A percentile compares a stretch with the other conserved stretches of the same genome.
Conservation (phyloP, 495 filamentous ascomycete species). For the Glonium stellatum region DNA sequence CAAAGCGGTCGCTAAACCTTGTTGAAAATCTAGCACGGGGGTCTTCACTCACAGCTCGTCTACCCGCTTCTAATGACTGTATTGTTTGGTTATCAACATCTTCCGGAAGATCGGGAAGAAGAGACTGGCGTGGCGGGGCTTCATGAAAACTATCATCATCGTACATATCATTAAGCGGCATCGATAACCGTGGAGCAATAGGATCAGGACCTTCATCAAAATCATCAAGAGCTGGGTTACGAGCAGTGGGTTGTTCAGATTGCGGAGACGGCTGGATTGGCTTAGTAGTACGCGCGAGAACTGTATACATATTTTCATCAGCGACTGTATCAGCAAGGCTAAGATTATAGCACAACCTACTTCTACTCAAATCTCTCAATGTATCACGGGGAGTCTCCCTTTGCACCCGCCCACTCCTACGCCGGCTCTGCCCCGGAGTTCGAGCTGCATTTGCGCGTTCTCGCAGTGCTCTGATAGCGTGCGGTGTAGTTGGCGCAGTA, state of each 20-base stretch:
- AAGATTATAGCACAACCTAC: neutral
- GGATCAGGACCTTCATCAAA: conserved; percentile 59
- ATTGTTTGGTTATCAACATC: conserved; percentile 51
- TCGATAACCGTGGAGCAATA: conserved; percentile 57
- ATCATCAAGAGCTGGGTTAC: conserved; percentile 42
- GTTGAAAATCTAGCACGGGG: conserved; percentile 40
- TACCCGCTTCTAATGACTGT: conserved; percentile 61
- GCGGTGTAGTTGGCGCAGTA: conserved; percentile 57
- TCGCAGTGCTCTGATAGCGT: conserved; percentile 65
- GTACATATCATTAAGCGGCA: conserved; percentile 63
- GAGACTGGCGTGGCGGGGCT: conserved; percentile 56
- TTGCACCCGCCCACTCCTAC: conserved; percentile 59
- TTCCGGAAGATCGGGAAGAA: conserved; percentile 34
- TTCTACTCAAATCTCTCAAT: conserved; percentile 56
- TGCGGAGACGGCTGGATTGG: conserved; percentile 55
- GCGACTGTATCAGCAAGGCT: neutral
- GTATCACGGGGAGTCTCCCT: conserved; percentile 71
- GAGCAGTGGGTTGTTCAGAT: conserved; percentile 28
- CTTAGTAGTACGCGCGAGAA: conserved; percentile 53
- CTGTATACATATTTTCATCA: conserved; percentile 17
- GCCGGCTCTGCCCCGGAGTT: conserved; percentile 58
- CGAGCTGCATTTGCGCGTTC: conserved; percentile 62
- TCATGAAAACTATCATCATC: conserved; percentile 39
- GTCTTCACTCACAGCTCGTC: conserved; percentile 53
- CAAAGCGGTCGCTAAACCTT: conserved; percentile 61